Evolutionary conservation across 1,284 basidiomycete genomes (phyloP), one percentile per base, ranked within the genome.

Genomic region (Melampsora larici-populina): DNA sequence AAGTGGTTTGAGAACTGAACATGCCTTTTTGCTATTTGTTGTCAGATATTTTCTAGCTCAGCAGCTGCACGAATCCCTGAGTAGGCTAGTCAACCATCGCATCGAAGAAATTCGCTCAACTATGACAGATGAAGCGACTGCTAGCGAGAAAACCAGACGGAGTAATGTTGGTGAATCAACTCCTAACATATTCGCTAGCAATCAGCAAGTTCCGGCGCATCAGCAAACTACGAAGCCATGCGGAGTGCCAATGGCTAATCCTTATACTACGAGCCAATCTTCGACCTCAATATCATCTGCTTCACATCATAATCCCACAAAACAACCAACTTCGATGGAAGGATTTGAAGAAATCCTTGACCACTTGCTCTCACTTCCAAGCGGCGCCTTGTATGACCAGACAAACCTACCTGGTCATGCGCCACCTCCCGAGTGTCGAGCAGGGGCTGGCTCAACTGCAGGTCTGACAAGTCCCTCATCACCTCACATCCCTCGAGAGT

Each of bases 291-390:
- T 29, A n/a, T 21, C 55, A 58, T 58, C 55, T 29, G 29, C 2
- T 3, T n/a, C 55, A 9, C 4, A n/a, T 15, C 55, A 43, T 43
- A 43, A 43, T 43, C 43, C 15, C 43, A 58, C 55, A 11, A n/a
- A 58, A 8, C 55, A 58, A 58, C 17, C 55, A 58, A 58, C 29
- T 43, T 43, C 43, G 15, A 58, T 58, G 15, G 55, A 29, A 29
- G 55, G 55, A n/a, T 58, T 58, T 29, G n/a, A 58, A 58, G n/a
- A 58, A 58, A 58, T 58, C 55, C 55, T 58, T 29, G 55, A 58
- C 9, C 55, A 58, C 29, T 58, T 58, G 4, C 55, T 58, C 4
- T 58, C 55, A 24, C 55, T 58, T 58, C 55, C 55, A 13, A 58
- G 15, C 43, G 43, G 43, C 11, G 13, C 43, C 43, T 43, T 43